Evolutionary conservation across 2,329 filamentous ascomycete species (phyloP).

Genomic region (Nemania sp.): DNA sequence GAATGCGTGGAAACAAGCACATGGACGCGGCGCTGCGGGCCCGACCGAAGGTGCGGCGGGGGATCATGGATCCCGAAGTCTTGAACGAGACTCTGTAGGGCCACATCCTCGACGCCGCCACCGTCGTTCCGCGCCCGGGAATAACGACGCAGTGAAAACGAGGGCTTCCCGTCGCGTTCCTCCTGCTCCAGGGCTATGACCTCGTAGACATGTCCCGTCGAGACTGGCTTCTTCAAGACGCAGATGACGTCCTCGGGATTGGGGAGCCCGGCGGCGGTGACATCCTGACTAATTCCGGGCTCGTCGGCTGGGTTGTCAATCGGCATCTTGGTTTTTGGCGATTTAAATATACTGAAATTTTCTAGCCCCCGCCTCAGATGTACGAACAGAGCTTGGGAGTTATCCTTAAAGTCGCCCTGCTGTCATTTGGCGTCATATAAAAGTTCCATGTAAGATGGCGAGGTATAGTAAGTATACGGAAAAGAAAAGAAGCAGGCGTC

Average conservation of each 20-base stretch:
- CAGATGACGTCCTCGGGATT: conserved; percentile 42
- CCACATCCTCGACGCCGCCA: conserved; percentile 31
- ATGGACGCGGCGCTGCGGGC: conserved; percentile 50
- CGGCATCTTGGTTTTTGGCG: conserved; percentile 1
- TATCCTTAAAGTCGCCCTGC: not conserved
- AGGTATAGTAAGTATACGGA: not conserved
- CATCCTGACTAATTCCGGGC: not conserved
- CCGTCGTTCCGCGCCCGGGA: conserved; percentile 38
- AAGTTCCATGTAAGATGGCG: no score
- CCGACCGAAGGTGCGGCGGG: conserved; percentile 45
- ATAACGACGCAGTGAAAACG: conserved; percentile 28
- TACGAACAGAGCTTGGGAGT: not conserved
- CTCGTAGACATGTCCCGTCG: conserved; percentile 33
- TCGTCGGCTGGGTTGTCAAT: not conserved
- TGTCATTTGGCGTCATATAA: not conserved
- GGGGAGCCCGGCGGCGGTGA: not conserved
- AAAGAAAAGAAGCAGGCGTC: not conserved
- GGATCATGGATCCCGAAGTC: conserved; percentile 44
- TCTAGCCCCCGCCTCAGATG: not conserved
- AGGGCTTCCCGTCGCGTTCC: conserved; percentile 24
- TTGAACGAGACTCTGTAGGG: conserved; percentile 46
- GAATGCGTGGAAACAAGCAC: conserved; percentile 71
- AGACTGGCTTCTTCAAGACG: conserved; percentile 28
- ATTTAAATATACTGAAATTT: not conserved
- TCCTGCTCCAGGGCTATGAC: conserved; percentile 47